These are phyloP conservation scores for Podaxis sp. DNA, from an alignment of 768 basidiomycete species.

Conservation along the genomic window DNA sequence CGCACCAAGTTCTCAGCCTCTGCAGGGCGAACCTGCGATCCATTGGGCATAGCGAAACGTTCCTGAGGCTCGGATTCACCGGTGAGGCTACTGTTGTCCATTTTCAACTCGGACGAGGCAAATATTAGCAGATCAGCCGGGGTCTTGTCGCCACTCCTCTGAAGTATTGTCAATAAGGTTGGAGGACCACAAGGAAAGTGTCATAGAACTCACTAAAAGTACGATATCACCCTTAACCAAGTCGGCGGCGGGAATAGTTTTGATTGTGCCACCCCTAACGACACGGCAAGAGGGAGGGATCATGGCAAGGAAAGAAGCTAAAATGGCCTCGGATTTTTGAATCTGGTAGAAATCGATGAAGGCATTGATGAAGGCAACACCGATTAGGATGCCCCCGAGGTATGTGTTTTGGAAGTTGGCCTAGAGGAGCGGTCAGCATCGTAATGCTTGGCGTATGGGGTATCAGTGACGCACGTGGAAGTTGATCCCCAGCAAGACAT, in stretches of 20 bases:
- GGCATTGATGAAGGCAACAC: constrained; percentile 65
- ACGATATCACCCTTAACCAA: constrained; percentile 68
- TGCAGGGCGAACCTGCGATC: constrained; percentile 43
- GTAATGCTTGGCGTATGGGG: neutral
- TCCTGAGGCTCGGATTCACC: constrained; percentile 72
- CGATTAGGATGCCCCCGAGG: constrained; percentile 64
- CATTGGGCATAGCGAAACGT: constrained; percentile 41
- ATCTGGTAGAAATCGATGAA: constrained; percentile 70
- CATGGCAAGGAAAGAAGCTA: constrained; percentile 70
- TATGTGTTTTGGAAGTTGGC: constrained; percentile 63
- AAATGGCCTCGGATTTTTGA: constrained; percentile 70
- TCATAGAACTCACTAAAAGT: constrained; percentile 39
- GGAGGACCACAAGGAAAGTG: neutral
- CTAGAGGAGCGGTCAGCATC: constrained; percentile 25
- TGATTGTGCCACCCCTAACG: constrained; percentile 52
- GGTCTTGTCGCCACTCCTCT: constrained; percentile 69
- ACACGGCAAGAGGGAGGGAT: constrained; percentile 67
- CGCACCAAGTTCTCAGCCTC: constrained; percentile 63
- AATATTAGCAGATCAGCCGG: constrained; percentile 64
- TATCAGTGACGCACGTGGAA: constrained; percentile 38
- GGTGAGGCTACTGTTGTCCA: constrained; percentile 68
- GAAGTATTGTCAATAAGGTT: neutral
- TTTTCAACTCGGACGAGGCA: constrained; percentile 57
- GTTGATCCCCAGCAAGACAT: constrained; percentile 57
- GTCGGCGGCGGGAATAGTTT: constrained; percentile 52